Evolutionary conservation across 2,329 filamentous ascomycete genomes (phyloP).

Genomic region (Dactylonectria estremocensis): DNA sequence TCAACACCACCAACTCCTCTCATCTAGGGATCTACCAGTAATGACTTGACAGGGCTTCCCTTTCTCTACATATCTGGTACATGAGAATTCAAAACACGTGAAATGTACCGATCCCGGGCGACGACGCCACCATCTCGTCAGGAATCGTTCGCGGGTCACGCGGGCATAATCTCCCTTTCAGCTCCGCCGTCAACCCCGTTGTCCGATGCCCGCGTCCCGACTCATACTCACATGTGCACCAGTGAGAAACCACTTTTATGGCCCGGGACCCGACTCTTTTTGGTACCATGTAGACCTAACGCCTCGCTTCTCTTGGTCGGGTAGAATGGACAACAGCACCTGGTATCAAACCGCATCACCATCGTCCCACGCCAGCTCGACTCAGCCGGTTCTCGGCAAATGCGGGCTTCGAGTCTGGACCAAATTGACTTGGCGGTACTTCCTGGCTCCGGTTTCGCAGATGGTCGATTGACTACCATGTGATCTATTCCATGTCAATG

Average conservation of each 20-base stretch:
- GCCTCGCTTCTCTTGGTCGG: not conserved
- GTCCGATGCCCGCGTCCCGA: not conserved
- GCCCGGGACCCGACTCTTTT: not conserved
- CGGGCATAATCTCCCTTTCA: not conserved
- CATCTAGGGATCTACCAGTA: too few species aligned
- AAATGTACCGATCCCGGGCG: not conserved
- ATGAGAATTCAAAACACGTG: too few species aligned
- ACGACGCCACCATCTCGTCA: not conserved
- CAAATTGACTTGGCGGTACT: conserved; percentile 1
- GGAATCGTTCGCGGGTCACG: not conserved
- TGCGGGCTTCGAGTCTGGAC: not conserved
- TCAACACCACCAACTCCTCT: too few species aligned
- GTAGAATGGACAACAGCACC: not conserved
- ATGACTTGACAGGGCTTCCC: too few species aligned
- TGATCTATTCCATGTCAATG: conserved; percentile 1
- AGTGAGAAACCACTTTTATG: not conserved
- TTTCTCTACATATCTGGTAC: too few species aligned
- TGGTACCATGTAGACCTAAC: too few species aligned
- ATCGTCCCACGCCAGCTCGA: conserved; percentile 13
- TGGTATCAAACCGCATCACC: conserved; percentile 1
- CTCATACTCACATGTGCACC: not conserved
- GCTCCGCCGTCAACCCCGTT: not conserved
- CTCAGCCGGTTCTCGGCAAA: conserved; percentile 12
- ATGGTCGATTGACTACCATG: not conserved
- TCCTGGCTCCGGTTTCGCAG: not conserved